Base-by-base conservation (phyloP, 805 yeast genomes). In the Metschnikowia sp. region DNA sequence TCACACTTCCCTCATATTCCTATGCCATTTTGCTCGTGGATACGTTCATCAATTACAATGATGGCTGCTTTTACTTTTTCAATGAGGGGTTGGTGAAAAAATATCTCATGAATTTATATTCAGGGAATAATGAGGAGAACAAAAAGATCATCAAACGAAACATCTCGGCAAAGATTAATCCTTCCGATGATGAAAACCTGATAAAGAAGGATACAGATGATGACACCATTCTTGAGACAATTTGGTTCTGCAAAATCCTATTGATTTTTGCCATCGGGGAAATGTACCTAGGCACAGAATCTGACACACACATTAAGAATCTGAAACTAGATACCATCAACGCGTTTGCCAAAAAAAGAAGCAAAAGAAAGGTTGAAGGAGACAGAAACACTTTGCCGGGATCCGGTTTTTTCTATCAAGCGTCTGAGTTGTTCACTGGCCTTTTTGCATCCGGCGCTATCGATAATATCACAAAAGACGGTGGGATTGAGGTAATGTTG, bases 11-110 rank as follows among this genome's bases (percentile, higher is more conserved):
- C 0, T 81, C 88, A 11, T 86, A 84, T 53, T 79, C 88, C 3
- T 85, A 86, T 62, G 90, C 92, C 7, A 78, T 84, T 78, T 62
- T 84, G 11, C 66, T 86, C 41, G 86, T 86, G 10, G 92, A 86
- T 59, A 83, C 88, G 0, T 86, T 86, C 55, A 78, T 86, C 44
- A 83, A 84, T 43, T 86, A 85, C 62, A 86, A 86, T 57, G 94
- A 86, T 63, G 94, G 91, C 0, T 86, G 95, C 56, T 86, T 86
- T 62, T 86, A 86, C 65, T 86, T 86, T 58, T 86, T 86, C 69
- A 86, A 86, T 60, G 95, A 86, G 62, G 95, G 95, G 1, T 59
- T 85, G 18, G 88, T 85, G 22, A 86, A 85, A 58, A 79, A 79
- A 54, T 83, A 81, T 51, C 62, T 86, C 44, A 77, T 81, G 67